These are phyloP conservation scores for Avena atlantica DNA, from an alignment of 176 grass and related monocot species.

Conservation along the genomic window DNA sequence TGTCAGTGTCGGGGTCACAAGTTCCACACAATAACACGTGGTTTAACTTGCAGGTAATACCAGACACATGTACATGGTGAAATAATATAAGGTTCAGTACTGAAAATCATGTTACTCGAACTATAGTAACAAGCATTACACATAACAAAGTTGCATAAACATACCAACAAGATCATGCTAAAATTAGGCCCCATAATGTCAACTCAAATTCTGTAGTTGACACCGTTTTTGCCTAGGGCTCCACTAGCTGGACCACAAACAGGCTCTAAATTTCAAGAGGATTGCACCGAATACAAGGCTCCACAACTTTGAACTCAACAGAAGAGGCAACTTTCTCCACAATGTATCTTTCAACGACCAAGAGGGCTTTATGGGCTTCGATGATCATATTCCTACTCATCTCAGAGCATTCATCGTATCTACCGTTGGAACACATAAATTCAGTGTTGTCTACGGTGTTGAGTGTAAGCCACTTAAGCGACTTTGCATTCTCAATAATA, in stretches of 20 bases:
- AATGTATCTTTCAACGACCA: not conserved
- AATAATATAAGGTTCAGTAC: too few relatives aligned
- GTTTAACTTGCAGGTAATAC: too few relatives aligned
- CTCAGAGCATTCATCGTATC: not conserved
- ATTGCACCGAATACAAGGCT: slow-evolving; percentile 3
- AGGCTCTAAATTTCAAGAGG: not conserved
- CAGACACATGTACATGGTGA: too few relatives aligned
- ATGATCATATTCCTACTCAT: not conserved
- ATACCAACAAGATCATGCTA: too few relatives aligned
- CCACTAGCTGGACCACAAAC: not conserved
- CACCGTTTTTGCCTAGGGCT: not conserved
- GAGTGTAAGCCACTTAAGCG: not conserved
- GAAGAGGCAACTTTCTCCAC: not conserved
- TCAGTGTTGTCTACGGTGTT: not conserved
- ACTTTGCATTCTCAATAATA: slow-evolving; percentile 1
- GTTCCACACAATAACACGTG: too few relatives aligned
- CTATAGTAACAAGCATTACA: too few relatives aligned
- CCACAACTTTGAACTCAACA: not conserved
- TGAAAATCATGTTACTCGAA: too few relatives aligned
- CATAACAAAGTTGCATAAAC: too few relatives aligned
- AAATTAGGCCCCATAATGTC: too few relatives aligned
- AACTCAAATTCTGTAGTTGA: not conserved
- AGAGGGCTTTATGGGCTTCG: not conserved
- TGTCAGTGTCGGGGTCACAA: too few relatives aligned
- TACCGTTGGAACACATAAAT: not conserved